Base-by-base conservation (phyloP, 2,329 filamentous ascomycete genomes). In the Colletotrichum orbiculare region DNA sequence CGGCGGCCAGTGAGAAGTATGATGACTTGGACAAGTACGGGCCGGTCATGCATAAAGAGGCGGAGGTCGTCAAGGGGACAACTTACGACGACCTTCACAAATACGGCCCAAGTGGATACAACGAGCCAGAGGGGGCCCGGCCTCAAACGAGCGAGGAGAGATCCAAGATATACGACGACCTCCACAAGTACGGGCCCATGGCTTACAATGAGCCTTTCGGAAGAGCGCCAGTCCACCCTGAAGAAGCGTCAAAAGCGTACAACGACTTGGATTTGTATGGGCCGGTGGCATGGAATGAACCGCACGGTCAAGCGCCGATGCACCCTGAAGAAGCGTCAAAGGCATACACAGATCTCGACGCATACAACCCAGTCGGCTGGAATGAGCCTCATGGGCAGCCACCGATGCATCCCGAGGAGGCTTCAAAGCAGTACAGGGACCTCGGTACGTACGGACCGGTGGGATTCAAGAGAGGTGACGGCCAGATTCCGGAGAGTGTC, bases 201-300 rank as follows among this genome's bases (percentile, higher is more conserved):
- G 57, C 59, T 5, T 77, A 73, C 72, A 77, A 78, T 38, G 77
- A 79, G 56, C 77, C 77, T 6, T 67, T 75, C 41, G 77, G 77
- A 4, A 61, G 73, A 17, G 71, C 60, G 8, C 69, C 68, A 15
- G 62, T 68, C n/a, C 73, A 74, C 12, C 46, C 72, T 1, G 76
- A 79, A 56, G 77, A 80, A 66, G 66, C 71, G 45, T 76, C 76
- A 8, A 79, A 78, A 57, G 49, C 71, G 4, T 79, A 81, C 50
- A 71, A 76, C 4, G 81, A 83, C 65, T 70, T 83, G 49, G 71
- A 74, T 56, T 73, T 77, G 60, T 84, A 84, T 68, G 41, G 68
- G 8, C 64, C 66, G 0, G 48, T 69, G 25, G 53, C 55, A 13
- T 70, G 60, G 33, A 66, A 70, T 8, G 71, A 71, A 11, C 69